A percentile compares a stretch with the other conserved stretches of the same genome.
Conservation (phyloP, 2,329 filamentous ascomycete genomes). For the Aureobasidium leucospermi region DNA sequence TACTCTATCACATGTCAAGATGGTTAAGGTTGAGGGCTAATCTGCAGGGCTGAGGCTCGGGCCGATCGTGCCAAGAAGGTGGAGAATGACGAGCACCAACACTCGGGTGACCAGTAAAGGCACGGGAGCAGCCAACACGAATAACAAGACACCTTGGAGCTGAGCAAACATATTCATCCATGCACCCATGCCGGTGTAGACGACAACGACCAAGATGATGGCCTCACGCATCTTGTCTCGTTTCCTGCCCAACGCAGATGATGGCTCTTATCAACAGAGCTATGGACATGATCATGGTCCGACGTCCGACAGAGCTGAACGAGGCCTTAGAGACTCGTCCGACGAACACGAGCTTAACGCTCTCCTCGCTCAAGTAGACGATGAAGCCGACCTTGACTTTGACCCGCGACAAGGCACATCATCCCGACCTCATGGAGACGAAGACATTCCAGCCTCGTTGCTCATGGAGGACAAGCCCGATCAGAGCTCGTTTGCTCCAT, state of each 20-base stretch:
- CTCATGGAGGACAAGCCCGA: constrained; percentile 44
- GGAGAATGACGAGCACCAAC: not conserved
- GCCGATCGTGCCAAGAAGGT: not conserved
- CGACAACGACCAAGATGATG: constrained; percentile 33
- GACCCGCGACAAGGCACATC: not conserved
- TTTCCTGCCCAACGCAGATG: constrained; percentile 36
- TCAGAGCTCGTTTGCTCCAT: constrained; percentile 17
- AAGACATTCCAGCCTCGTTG: constrained; percentile 55
- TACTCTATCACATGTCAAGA: not conserved
- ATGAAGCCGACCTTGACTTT: constrained; percentile 9
- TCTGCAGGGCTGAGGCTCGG: not conserved
- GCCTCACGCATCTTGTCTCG: constrained; percentile 48
- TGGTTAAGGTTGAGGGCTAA: not conserved
- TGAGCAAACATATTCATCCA: not conserved
- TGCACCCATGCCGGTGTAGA: not conserved
- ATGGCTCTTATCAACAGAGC: constrained; percentile 31
- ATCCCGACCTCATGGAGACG: not conserved
- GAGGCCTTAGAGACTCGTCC: constrained; percentile 44
- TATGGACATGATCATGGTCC: constrained; percentile 30
- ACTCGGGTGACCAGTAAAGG: constrained; percentile 7
- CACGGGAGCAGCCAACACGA: not conserved
- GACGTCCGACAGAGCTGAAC: constrained; percentile 28
- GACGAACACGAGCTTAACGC: constrained; percentile 52
- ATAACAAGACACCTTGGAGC: not conserved
- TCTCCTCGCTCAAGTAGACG: constrained; percentile 44